phyloP scores from a whole-genome alignment of 345 rosid genomes.

The Corchorus olitorius region DNA sequence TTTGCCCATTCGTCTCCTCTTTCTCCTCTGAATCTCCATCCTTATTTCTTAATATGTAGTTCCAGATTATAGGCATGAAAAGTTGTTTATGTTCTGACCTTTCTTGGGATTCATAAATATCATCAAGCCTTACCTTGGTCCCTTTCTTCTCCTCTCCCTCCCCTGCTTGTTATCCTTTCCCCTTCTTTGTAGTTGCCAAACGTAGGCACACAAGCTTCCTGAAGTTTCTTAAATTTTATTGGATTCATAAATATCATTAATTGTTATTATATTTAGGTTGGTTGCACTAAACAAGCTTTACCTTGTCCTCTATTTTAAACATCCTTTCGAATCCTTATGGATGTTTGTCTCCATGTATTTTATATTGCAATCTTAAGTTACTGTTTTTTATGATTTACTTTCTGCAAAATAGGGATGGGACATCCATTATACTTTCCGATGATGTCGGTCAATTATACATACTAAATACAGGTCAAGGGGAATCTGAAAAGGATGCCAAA shows the following conservation, averaged over 20 bases:
- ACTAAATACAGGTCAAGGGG: slow-evolving; percentile 97
- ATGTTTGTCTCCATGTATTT: background rate
- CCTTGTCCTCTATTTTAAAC: background rate
- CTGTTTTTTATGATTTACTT: background rate
- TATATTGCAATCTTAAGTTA: slow-evolving; percentile 12
- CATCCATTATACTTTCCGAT: slow-evolving; percentile 95
- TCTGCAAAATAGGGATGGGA: slow-evolving; percentile 75
- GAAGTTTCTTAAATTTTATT: background rate
- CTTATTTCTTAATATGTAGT: too few species aligned
- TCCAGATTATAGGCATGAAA: too few species aligned
- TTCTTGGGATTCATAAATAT: too few species aligned
- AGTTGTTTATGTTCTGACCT: too few species aligned
- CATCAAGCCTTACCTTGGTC: too few species aligned
- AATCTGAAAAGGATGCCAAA: slow-evolving; percentile 89
- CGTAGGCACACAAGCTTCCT: background rate
- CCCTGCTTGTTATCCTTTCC: background rate
- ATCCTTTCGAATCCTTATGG: background rate
- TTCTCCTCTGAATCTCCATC: background rate
- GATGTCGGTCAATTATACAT: slow-evolving; percentile 96
- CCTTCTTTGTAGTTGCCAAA: background rate
- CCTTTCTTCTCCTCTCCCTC: too few species aligned
- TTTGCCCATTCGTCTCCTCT: background rate
- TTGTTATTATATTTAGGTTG: background rate
- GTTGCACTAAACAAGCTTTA: background rate
- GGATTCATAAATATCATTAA: background rate